phyloP scores from a whole-genome alignment of 1,139 yeast species.

The Yamadazyma friedrichii region DNA sequence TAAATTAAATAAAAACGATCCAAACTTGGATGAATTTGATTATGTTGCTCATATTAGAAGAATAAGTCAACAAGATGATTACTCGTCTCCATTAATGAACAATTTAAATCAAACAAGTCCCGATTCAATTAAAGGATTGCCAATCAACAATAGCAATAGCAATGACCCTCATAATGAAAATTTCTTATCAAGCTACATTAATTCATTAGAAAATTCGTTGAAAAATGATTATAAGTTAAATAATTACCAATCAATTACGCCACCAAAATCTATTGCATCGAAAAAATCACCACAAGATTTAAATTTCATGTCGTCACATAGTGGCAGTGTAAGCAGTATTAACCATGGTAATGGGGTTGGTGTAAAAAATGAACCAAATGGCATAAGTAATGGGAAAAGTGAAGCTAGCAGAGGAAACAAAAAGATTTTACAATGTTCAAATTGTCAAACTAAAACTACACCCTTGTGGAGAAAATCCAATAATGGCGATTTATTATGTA shows the following conservation, averaged over 20 bases:
- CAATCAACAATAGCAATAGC: background rate
- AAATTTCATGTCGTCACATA: background rate
- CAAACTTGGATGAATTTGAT: slow-evolving; percentile 43
- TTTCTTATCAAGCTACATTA: slow-evolving; percentile 41
- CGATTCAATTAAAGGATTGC: slow-evolving; percentile 4
- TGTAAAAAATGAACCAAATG: background rate
- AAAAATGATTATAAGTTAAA: slow-evolving; percentile 24
- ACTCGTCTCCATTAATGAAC: slow-evolving; percentile 11
- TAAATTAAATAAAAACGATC: slow-evolving; percentile 14
- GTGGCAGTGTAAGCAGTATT: background rate
- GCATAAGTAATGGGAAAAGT: background rate
- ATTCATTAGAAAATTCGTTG: slow-evolving; percentile 37
- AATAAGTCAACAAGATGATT: slow-evolving; percentile 41
- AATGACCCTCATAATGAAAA: slow-evolving; percentile 14
- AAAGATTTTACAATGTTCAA: slow-evolving; percentile 39
- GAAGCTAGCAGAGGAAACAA: slow-evolving; percentile 10
- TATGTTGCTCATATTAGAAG: slow-evolving; percentile 48
- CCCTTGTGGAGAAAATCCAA: slow-evolving; percentile 49
- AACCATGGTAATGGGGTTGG: background rate
- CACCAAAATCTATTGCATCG: slow-evolving; percentile 19
- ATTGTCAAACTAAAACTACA: slow-evolving; percentile 47
- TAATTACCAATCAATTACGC: slow-evolving; percentile 17
- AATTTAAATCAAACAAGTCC: slow-evolving; percentile 8
- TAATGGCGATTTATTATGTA: slow-evolving; percentile 44
- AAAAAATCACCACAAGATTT: slow-evolving; percentile 13